Evolutionary conservation across 257 asterid species (phyloP), one percentile per base, ranked within the genome.

Genomic region (Solanum corneliomulleri): DNA sequence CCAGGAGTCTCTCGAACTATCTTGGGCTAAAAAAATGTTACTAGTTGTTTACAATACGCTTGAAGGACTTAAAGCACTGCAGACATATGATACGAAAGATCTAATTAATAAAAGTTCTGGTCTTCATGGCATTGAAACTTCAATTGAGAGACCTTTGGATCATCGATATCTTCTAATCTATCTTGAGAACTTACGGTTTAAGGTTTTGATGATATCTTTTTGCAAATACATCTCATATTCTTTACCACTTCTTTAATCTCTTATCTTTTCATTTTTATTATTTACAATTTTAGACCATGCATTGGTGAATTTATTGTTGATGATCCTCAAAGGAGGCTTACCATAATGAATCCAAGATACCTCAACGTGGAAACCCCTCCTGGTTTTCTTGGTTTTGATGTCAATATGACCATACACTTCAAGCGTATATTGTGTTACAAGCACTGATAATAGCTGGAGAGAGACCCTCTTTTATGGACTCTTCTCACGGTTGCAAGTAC

Each of bases 341-440:
- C 92, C 88, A 89, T 96, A 74, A 86, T 86, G 47, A 95, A 90
- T 87, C 99, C 99, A 84, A 92, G 89, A 87, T 87, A 90, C 62
- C 88, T 87, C 42, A 94, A 87, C 83, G 98, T 95, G 42, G 94
- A 94, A 88, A 86, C 90, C 84, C 98, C 96, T 20, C 85, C 91
- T 56, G 99, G 98, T 4, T 96, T 95, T 92, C 92, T 96, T 88
- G 98, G 98, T 84, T 96, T 95, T 90, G 99, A 98, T 35, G 98
- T 96, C 9, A 96, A 96, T 91, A 92, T 96, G 98, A 64, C 95
- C 91, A 84, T 98, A 96, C 78, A 76, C 56, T 29, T 23, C 70
- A 41, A 45, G 91, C 91, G 85, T 94, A 39, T 89, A 88, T 78
- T 74, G 88, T 87, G 78, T 78, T 82, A 88, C 94, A n/a, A 88